Percentiles rank a stretch among this genome's conserved stretches.
Conservation (phyloP, 768 basidiomycete genomes). For the Cystofilobasidium bisporidii region DNA sequence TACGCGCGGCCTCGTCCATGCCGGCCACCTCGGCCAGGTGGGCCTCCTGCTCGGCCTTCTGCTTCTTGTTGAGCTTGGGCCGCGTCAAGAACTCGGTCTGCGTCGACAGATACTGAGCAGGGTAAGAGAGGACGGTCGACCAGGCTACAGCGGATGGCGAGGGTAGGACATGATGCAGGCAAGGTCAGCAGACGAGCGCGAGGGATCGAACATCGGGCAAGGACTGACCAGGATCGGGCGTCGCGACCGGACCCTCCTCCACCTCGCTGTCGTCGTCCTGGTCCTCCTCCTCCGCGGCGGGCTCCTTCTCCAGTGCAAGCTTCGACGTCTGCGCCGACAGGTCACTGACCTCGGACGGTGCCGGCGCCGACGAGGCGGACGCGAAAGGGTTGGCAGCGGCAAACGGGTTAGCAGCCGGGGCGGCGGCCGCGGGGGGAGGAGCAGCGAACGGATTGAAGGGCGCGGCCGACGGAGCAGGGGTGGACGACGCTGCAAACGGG, state of each 20-base stretch:
- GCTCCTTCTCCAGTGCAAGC: neutral
- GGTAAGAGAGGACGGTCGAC: slow-evolving; percentile 24
- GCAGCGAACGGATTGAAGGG: slow-evolving; percentile 12
- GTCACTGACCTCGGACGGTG: neutral
- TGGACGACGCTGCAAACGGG: slow-evolving; percentile 54
- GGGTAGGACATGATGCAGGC: too few relatives aligned
- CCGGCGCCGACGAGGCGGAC: neutral
- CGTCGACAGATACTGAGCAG: slow-evolving; percentile 32
- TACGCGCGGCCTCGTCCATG: neutral
- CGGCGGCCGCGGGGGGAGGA: neutral
- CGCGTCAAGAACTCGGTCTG: slow-evolving; percentile 30
- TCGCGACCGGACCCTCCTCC: neutral
- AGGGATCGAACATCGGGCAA: too few relatives aligned
- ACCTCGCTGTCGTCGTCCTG: slow-evolving; percentile 32
- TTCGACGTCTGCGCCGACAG: neutral
- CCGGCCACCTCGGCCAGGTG: slow-evolving; percentile 4
- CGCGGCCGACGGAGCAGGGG: neutral
- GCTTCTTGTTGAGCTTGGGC: slow-evolving; percentile 10
- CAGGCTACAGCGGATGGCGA: too few relatives aligned
- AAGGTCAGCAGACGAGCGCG: slow-evolving; percentile 4
- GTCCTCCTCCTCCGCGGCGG: slow-evolving; percentile 27
- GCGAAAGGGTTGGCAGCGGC: slow-evolving; percentile 4
- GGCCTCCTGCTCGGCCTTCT: slow-evolving; percentile 20
- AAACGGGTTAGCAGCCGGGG: neutral
- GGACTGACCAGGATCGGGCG: slow-evolving; percentile 10